These are phyloP conservation scores for Cordyceps militaris DNA, from an alignment of 2,329 filamentous ascomycete species.

Conservation along the genomic window DNA sequence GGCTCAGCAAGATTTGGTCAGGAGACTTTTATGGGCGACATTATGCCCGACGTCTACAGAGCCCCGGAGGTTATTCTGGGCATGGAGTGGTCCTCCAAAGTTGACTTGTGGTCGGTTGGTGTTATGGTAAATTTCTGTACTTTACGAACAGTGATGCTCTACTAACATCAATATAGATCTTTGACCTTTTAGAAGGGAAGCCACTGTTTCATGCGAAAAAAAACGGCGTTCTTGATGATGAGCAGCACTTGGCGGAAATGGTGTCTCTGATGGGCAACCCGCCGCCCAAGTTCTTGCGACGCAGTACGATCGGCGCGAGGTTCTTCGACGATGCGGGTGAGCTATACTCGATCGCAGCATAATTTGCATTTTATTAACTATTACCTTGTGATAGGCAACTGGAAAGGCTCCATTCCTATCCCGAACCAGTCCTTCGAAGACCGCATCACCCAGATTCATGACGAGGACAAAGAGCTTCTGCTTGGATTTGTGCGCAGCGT, in stretches of 20 bases:
- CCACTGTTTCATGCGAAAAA: neutral
- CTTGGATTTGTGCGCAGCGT: slow-evolving; percentile 17
- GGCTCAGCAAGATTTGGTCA: neutral
- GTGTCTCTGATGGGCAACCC: slow-evolving; percentile 14
- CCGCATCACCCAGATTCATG: slow-evolving; percentile 17
- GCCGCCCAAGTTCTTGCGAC: slow-evolving; percentile 2
- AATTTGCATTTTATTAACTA: neutral
- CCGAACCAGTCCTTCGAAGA: slow-evolving; percentile 20
- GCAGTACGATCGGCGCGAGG: neutral
- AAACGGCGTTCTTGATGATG: slow-evolving; percentile 13
- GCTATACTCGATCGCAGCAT: neutral
- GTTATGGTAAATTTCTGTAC: neutral
- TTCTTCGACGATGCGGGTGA: neutral
- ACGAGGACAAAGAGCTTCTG: slow-evolving; percentile 18
- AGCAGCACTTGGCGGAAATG: slow-evolving; percentile 17
- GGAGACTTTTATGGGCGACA: neutral
- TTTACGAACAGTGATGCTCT: neutral
- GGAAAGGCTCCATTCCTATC: slow-evolving; percentile 21
- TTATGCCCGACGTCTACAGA: neutral
- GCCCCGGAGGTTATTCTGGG: neutral
- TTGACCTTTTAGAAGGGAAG: slow-evolving; percentile 13
- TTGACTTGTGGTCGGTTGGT: slow-evolving; percentile 9
- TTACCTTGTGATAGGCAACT: slow-evolving; percentile 18
- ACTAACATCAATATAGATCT: slow-evolving; percentile 10
- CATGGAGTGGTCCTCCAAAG: slow-evolving; percentile 5